phyloP scores from a whole-genome alignment of 805 yeast genomes.

The Zygoascus biomembranicola region DNA sequence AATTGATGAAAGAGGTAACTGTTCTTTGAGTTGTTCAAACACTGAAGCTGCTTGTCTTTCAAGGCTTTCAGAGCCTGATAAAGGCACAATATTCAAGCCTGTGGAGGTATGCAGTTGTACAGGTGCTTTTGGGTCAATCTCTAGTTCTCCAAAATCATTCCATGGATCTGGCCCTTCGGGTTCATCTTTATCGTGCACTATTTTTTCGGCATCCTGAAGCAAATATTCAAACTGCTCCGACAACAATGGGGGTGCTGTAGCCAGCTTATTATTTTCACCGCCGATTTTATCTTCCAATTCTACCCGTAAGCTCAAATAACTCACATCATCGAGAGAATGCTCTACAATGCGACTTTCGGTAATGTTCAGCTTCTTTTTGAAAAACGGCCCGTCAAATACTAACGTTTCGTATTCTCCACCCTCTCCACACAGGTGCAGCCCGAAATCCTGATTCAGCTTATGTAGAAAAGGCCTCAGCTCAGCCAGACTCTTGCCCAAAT shows the following conservation, averaged over 20 bases:
- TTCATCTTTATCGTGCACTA: neutral
- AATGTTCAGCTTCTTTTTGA: conserved; percentile 43
- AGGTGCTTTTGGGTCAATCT: neutral
- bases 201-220: neutral
- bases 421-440: conserved; percentile 94
- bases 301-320: conserved; percentile 52
- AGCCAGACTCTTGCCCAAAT: conserved; percentile 61
- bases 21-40: conserved; percentile 8
- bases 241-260: conserved; percentile 22
- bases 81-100: neutral
- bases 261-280: conserved; percentile 11
- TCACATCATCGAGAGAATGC: conserved; percentile 59
- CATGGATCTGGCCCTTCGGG: neutral
- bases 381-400: conserved; percentile 86
- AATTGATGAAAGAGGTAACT: conserved; percentile 31
- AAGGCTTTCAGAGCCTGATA: neutral
- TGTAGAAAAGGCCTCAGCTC: conserved; percentile 52
- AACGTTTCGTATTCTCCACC: conserved; percentile 97
- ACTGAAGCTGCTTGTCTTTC: conserved; percentile 13
- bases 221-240: conserved; percentile 28
- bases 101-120: neutral
- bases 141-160: neutral
- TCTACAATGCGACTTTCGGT: conserved; percentile 33
- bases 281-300: conserved; percentile 31
- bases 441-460: conserved; percentile 51